phyloP scores from a whole-genome alignment of 768 basidiomycete species.

The Kockovaella imperatae region DNA sequence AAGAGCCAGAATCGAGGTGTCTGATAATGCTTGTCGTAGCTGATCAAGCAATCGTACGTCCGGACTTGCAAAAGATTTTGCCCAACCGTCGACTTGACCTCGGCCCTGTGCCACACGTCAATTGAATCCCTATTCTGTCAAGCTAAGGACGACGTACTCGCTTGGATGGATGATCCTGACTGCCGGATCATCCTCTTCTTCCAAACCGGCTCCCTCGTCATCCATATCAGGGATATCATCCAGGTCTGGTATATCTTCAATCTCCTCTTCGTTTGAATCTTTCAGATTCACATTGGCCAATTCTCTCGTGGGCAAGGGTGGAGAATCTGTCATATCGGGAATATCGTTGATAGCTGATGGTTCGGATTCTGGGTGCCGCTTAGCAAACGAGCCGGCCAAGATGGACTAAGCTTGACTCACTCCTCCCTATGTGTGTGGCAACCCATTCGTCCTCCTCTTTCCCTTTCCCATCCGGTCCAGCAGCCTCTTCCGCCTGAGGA shows the following conservation, averaged over 20 bases:
- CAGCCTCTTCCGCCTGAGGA: constrained; percentile 43
- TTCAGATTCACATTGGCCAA: constrained; percentile 20
- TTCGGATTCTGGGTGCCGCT: constrained; percentile 8
- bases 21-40: constrained; percentile 99
- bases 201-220: constrained; percentile 59
- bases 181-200: constrained; percentile 83
- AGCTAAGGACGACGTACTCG: constrained; percentile 19
- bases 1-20: constrained; percentile 96
- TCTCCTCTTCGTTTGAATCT: constrained; percentile 13
- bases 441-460: constrained; percentile 79
- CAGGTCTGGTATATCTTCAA: constrained; percentile 70
- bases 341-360: constrained; percentile 33
- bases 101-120: constrained; percentile 13
- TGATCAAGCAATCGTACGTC: constrained; percentile 99
- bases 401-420: constrained; percentile 18
- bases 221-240: constrained; percentile 99
- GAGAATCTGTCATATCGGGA: constrained; percentile 37
- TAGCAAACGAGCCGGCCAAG: constrained; percentile 19
- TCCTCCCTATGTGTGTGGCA: constrained; percentile 83
- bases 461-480: constrained; percentile 42
- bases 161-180: constrained; percentile 34
- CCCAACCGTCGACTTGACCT: constrained; percentile 51
- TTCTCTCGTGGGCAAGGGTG: constrained; percentile 11
- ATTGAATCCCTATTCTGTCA: neutral
- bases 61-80: constrained; percentile 87